A percentile compares a stretch with the other conserved stretches of the same genome.
Evolutionary conservation across 2,329 filamentous ascomycete genomes (phyloP).

Genomic region (Talaromyces sp.): DNA sequence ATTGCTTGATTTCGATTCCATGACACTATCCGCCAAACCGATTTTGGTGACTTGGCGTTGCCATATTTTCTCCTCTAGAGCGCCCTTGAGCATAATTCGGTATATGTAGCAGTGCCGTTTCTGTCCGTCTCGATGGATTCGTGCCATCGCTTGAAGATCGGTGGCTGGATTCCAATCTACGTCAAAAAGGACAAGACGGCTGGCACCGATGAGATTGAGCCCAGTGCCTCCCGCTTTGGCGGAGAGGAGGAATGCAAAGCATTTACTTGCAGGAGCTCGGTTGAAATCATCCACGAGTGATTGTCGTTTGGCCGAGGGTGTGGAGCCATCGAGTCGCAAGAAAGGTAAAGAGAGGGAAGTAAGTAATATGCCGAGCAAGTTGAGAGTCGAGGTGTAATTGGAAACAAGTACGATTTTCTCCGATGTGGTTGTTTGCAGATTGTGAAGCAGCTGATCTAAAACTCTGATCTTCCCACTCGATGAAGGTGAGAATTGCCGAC

Average conservation of each 20-base stretch:
- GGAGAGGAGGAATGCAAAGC: slow-evolving; percentile 68
- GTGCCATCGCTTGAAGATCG: slow-evolving; percentile 70
- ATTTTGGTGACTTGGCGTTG: slow-evolving; percentile 69
- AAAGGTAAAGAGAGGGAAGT: slow-evolving; percentile 58
- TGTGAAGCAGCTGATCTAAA: slow-evolving; percentile 62
- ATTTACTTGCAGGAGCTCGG: slow-evolving; percentile 50
- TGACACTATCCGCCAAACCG: slow-evolving; percentile 66
- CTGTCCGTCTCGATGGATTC: slow-evolving; percentile 70
- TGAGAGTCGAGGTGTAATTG: slow-evolving; percentile 70
- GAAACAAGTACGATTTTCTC: slow-evolving; percentile 75
- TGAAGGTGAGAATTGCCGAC: slow-evolving; percentile 52
- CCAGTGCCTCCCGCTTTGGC: slow-evolving; percentile 69
- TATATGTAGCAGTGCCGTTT: slow-evolving; percentile 67
- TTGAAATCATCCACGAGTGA: slow-evolving; percentile 69
- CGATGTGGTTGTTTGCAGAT: slow-evolving; percentile 56
- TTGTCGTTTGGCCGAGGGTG: slow-evolving; percentile 62
- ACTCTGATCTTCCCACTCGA: slow-evolving; percentile 65
- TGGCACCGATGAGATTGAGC: slow-evolving; percentile 68
- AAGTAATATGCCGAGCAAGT: slow-evolving; percentile 62
- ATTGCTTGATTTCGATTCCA: slow-evolving; percentile 59
- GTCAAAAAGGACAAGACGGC: slow-evolving; percentile 67
- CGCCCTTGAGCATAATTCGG: slow-evolving; percentile 64
- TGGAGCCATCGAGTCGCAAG: slow-evolving; percentile 67
- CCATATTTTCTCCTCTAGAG: slow-evolving; percentile 71
- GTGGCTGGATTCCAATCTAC: slow-evolving; percentile 74